Base-by-base conservation (phyloP, 805 yeast genomes). In the Candida tammaniensis region DNA sequence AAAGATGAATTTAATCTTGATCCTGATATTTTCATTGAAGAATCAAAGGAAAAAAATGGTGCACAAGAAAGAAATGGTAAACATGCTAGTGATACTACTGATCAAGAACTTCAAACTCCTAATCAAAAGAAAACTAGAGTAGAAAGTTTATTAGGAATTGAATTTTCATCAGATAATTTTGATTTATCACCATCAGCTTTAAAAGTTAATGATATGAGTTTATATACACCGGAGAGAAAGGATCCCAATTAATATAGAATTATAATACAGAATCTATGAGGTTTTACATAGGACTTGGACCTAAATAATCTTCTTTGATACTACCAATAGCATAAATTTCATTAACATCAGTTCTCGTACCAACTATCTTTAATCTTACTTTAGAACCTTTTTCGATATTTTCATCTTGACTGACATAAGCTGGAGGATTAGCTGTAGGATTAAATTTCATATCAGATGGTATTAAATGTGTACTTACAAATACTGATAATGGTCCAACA, bases 341-440 rank as follows among this genome's bases (percentile, higher is more conserved):
- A 53, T 95, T 93, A 10, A 93, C 98, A 64, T 94, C 98, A 10
- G 97, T 86, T 56, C 97, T 77, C 18, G 96, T 93, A 63, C 98
- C 98, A 35, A 91, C 96, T 29, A 93, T 87, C 68, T 93, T 93
- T 48, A 93, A 80, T 58, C 99, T 77, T 21, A 93, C 93, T 48
- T 91, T 79, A 35, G 95, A 81, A 24, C 97, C 96, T 59, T 91
- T 91, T 55, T 86, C 95, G 29, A 93, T 87, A 43, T 86, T 82
- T 65, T 91, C 98, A 50, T 93, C 98, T 15, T 91, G 93, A 42
- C 91, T 81, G 44, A 86, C 94, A 59, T 87, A 93, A 5, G 97
- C 95, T n/a, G 98, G 98, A 7, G 98, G 98, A 50, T 91, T 89
- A 21, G 96, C 89, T 14, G 94, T 83, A 6, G 98, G 96, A 48